Percentiles rank a stretch among this genome's conserved stretches.
Conservation (phyloP, 2,329 filamentous ascomycete species). For the Sporothrix brunneoviolacea region DNA sequence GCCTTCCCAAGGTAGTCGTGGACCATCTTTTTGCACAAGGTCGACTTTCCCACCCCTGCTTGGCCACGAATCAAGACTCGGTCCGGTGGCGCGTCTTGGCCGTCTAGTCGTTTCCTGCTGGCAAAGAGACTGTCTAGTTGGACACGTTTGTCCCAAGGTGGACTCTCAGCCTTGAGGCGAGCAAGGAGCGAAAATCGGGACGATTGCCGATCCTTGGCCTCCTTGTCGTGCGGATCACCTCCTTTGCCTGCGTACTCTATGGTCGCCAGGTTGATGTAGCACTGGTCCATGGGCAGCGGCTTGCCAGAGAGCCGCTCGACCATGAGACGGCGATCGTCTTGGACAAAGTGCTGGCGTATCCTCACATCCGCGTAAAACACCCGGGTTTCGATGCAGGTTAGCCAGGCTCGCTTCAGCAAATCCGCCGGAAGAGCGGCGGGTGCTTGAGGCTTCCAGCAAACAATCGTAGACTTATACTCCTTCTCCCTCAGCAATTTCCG, state of each 20-base stretch:
- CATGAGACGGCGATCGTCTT: too few relatives aligned
- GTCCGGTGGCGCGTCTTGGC: slow-evolving; percentile 12
- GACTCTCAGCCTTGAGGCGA: too few relatives aligned
- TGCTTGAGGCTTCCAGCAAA: too few relatives aligned
- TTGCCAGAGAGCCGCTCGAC: slow-evolving; percentile 31
- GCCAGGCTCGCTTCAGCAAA: not conserved
- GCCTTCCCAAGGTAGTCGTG: slow-evolving; percentile 22
- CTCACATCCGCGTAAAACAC: not conserved
- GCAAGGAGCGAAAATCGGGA: too few relatives aligned
- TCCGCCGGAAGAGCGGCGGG: not conserved
- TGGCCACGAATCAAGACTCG: slow-evolving; percentile 31
- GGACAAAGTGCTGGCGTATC: not conserved
- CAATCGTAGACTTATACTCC: too few relatives aligned
- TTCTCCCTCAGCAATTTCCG: too few relatives aligned
- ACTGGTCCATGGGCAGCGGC: slow-evolving; percentile 27
- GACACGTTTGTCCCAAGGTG: too few relatives aligned
- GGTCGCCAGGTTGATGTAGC: slow-evolving; percentile 36
- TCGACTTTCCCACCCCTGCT: slow-evolving; percentile 35
- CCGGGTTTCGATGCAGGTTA: not conserved
- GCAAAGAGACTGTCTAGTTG: too few relatives aligned
- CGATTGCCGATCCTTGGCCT: too few relatives aligned
- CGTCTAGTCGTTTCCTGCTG: slow-evolving; percentile 7
- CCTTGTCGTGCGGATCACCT: too few relatives aligned
- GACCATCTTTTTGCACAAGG: slow-evolving; percentile 36
- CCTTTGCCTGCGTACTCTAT: slow-evolving; percentile 18